Percentiles rank a stretch among this genome's conserved stretches.
Conservation (phyloP, 2,329 filamentous ascomycete species). For the Neofusicoccum sp. region DNA sequence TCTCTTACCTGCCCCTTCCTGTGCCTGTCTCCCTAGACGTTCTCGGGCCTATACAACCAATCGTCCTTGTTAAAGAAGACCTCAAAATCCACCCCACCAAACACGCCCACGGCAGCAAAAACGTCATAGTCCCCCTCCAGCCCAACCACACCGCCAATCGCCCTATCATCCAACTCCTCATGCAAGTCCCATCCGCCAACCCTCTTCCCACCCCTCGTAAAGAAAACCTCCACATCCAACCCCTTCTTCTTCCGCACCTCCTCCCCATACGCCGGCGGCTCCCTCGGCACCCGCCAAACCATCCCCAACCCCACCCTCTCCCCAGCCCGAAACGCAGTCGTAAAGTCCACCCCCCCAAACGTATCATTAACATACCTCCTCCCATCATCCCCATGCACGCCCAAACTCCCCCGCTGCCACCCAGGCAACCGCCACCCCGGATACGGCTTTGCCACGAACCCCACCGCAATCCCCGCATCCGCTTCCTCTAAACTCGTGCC, state of each 20-base stretch:
- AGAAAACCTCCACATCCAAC: slow-evolving; percentile 64
- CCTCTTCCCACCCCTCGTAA: slow-evolving; percentile 67
- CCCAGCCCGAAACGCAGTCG: slow-evolving; percentile 62
- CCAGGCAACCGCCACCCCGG: slow-evolving; percentile 77
- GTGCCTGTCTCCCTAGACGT: too few species aligned
- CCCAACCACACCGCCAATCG: slow-evolving; percentile 63
- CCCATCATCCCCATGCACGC: slow-evolving; percentile 80
- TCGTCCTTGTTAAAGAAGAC: slow-evolving; percentile 61
- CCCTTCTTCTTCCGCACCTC: slow-evolving; percentile 23
- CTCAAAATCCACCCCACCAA: slow-evolving; percentile 69
- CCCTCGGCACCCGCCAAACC: slow-evolving; percentile 52
- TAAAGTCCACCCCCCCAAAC: slow-evolving; percentile 72
- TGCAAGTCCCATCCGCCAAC: slow-evolving; percentile 71
- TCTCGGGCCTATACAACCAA: slow-evolving; percentile 54
- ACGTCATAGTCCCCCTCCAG: slow-evolving; percentile 73
- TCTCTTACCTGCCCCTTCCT: neutral
- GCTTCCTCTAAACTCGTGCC: slow-evolving; percentile 39
- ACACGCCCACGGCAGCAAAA: slow-evolving; percentile 71
- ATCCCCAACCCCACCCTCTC: slow-evolving; percentile 75
- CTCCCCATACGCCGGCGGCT: slow-evolving; percentile 39
- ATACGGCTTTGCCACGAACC: slow-evolving; percentile 74
- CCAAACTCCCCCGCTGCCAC: slow-evolving; percentile 76
- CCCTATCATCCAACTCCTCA: slow-evolving; percentile 70
- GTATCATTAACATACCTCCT: slow-evolving; percentile 74
- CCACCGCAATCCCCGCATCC: slow-evolving; percentile 65